phyloP scores from a whole-genome alignment of 2,329 filamentous ascomycete species.

The Colletotrichum sp. region DNA sequence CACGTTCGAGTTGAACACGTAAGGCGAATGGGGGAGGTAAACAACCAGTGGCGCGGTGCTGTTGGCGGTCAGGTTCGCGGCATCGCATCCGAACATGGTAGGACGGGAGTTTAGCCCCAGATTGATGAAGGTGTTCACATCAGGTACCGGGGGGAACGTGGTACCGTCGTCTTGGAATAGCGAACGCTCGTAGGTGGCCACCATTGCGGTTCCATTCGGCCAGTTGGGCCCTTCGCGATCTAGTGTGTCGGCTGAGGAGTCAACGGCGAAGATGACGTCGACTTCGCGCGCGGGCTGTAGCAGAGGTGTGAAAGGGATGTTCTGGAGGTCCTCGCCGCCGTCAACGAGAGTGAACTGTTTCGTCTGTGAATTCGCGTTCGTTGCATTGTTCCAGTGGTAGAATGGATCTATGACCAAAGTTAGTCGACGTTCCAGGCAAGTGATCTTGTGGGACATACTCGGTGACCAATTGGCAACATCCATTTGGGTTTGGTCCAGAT shows the following conservation, averaged over 20 bases:
- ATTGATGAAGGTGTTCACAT: constrained; percentile 59
- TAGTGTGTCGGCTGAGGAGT: constrained; percentile 66
- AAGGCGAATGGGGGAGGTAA: constrained; percentile 87
- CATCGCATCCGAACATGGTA: constrained; percentile 67
- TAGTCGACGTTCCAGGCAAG: too few relatives aligned
- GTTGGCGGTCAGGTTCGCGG: constrained; percentile 49
- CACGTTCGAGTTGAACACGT: constrained; percentile 76
- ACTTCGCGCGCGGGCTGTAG: constrained; percentile 59
- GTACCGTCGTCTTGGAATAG: constrained; percentile 54
- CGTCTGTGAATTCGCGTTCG: constrained; percentile 46
- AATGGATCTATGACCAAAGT: constrained; percentile 64
- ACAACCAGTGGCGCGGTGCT: constrained; percentile 74
- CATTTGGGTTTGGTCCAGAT: constrained; percentile 64
- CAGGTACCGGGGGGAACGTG: constrained; percentile 64
- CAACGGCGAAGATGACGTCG: constrained; percentile 69
- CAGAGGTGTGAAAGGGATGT: constrained; percentile 76
- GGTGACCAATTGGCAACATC: constrained; percentile 69
- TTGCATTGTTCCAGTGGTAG: constrained; percentile 47
- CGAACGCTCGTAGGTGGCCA: constrained; percentile 61
- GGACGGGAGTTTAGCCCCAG: constrained; percentile 63
- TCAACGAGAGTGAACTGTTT: constrained; percentile 75
- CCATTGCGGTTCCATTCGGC: constrained; percentile 65
- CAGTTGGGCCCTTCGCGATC: constrained; percentile 42
- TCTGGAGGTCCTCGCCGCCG: constrained; percentile 80
- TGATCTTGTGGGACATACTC: too few relatives aligned